Base-by-base conservation (phyloP, 2,329 filamentous ascomycete genomes). In the Ceratocystis harringtonii region DNA sequence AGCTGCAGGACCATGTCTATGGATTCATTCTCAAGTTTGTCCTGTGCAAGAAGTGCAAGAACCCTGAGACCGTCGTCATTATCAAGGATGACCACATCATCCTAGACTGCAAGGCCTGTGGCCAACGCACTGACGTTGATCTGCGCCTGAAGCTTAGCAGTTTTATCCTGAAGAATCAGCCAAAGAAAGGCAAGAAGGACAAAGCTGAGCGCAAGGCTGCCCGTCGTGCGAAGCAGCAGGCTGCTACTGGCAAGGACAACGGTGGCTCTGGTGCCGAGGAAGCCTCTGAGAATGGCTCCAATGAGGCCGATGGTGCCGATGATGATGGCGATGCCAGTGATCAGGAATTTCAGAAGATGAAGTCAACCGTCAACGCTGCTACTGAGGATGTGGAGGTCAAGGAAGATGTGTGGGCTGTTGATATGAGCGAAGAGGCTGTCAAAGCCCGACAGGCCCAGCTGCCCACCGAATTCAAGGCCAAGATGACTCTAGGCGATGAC, bases 1-100 rank as follows among this genome's bases (percentile, higher is more conserved):
- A 97, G 82, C 88, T 99, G 61, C 94, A 99, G 81, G 94, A 97
- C 75, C 92, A 96, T 72, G 89, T 99, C 61, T 92, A 97, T 76
- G 92, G 92, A 72, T 99, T 99, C 84, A 99, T 99, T 79, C 84
- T 87, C 81, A 96, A 90, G 80, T 99, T 97, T 71, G 94, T 99
- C 73, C 91, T 99, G 69, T 99, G 94, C 89, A 95, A 95, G 81
- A 92, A 95, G 77, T 99, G 94, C 87, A 96, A 96, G 85, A 99
- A 99, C 77, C 94, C 94, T 44, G 94, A 99, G 82, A 99, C 94
- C 70, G 92, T 95, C 70, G 87, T 97, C 73, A 85, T 88, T 74
- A 90, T 97, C 82, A 96, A 96, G 79, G 92, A 96, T 72, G 90
- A 88, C 65, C 85, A 83, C 74, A 97, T 99, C 76, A 78, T 90